Conservation (phyloP, 2,329 filamentous ascomycete species). For the Anisogramma anomala region DNA sequence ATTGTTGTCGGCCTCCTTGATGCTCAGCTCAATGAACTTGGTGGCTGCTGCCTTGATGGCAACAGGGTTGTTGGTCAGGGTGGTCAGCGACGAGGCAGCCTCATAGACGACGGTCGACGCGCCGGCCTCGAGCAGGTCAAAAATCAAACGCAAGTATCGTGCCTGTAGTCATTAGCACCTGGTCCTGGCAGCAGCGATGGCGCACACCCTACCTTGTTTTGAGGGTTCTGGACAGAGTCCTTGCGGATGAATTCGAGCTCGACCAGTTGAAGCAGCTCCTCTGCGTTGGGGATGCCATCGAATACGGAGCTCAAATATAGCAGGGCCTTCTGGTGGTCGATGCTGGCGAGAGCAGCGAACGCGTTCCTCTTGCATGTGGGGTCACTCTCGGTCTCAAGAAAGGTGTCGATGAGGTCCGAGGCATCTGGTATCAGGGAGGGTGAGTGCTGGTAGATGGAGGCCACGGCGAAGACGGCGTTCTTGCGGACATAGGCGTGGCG, state of each 20-base stretch:
- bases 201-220: constrained; percentile 63
- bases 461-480: constrained; percentile 90
- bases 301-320: constrained; percentile 82
- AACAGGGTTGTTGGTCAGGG: constrained; percentile 90
- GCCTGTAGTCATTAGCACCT: constrained; percentile 42
- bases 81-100: constrained; percentile 86
- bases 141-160: constrained; percentile 85
- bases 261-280: constrained; percentile 84
- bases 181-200: neutral
- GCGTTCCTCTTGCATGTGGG: constrained; percentile 96
- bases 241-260: constrained; percentile 97
- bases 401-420: constrained; percentile 77
- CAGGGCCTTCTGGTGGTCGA: constrained; percentile 87
- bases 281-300: constrained; percentile 85
- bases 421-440: constrained; percentile 91
- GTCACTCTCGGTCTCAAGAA: constrained; percentile 84
- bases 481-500: constrained; percentile 96
- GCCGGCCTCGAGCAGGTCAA: constrained; percentile 86
- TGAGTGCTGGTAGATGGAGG: constrained; percentile 84
- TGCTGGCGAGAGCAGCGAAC: constrained; percentile 79
- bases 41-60: constrained; percentile 91
- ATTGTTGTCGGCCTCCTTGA: constrained; percentile 98
- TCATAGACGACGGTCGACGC: constrained; percentile 96
- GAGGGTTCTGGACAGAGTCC: constrained; percentile 85
- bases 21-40: constrained; percentile 94